Evolutionary conservation across 345 rosid genomes (phyloP).

Genomic region (Heritiera fomes): DNA sequence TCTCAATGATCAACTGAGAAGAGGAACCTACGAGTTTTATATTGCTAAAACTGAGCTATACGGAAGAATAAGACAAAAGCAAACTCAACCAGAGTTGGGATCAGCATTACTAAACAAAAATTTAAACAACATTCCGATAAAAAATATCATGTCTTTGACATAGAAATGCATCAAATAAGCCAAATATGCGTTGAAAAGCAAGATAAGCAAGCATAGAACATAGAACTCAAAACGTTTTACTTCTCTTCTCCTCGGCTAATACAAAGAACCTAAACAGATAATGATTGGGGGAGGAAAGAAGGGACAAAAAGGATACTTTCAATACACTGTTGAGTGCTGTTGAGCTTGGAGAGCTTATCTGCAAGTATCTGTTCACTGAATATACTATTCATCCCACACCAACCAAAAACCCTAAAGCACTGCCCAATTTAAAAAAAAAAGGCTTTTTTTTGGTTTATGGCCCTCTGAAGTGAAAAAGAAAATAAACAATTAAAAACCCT

Average conservation of each 20-base stretch:
- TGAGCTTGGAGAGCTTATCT: slow-evolving; percentile 97
- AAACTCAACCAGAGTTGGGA: neutral
- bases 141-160: slow-evolving; percentile 2
- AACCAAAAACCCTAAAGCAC: slow-evolving; percentile 15
- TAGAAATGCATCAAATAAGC: neutral
- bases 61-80: neutral
- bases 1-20: neutral
- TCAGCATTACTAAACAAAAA: neutral
- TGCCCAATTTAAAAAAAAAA: neutral
- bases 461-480: neutral
- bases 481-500: neutral
- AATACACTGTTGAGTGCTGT: slow-evolving; percentile 91
- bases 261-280: neutral
- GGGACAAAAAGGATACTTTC: slow-evolving; percentile 71
- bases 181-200: neutral
- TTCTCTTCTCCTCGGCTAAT: neutral
- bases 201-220: neutral
- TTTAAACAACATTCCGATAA: neutral
- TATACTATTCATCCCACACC: slow-evolving; percentile 77
- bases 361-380: slow-evolving; percentile 91
- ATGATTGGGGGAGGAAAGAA: neutral
- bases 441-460: neutral
- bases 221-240: neutral
- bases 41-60: neutral
- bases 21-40: neutral